Conservation (phyloP, 805 yeast species). For the Wilhelminamyces savonicus region DNA sequence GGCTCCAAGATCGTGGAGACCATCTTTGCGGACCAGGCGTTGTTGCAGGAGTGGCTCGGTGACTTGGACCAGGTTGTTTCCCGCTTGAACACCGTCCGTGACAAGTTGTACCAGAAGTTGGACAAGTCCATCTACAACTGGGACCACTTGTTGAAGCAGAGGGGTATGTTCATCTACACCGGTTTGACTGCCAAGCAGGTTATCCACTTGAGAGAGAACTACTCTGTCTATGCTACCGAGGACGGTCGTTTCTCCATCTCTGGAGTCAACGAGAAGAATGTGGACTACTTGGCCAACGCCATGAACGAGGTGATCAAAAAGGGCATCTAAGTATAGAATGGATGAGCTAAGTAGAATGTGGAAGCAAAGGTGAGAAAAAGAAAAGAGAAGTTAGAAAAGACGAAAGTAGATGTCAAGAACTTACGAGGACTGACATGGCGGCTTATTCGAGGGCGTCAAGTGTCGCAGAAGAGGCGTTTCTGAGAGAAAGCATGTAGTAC, state of each 20-base stretch:
- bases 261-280: conserved; percentile 77
- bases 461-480: too few relatives aligned
- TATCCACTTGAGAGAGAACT: conserved; percentile 58
- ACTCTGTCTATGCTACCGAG: conserved; percentile 75
- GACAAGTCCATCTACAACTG: conserved; percentile 63
- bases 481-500: too few relatives aligned
- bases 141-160: conserved; percentile 82
- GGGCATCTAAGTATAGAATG: too few relatives aligned
- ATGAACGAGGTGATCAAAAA: conserved; percentile 44
- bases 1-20: conserved; percentile 86
- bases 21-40: conserved; percentile 54
- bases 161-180: conserved; percentile 96
- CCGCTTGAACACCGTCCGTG: conserved; percentile 71
- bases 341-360: not conserved
- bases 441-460: too few relatives aligned
- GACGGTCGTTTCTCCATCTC: conserved; percentile 92
- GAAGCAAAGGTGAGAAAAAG: not conserved
- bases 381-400: not conserved
- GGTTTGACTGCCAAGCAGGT: conserved; percentile 73
- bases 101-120: conserved; percentile 54
- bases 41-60: conserved; percentile 68
- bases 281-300: conserved; percentile 63
- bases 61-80: conserved; percentile 78
- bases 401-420: not conserved
- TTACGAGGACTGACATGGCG: not conserved